Base-by-base conservation (phyloP, 176 grass and related monocot species). In the Triticum urartu region DNA sequence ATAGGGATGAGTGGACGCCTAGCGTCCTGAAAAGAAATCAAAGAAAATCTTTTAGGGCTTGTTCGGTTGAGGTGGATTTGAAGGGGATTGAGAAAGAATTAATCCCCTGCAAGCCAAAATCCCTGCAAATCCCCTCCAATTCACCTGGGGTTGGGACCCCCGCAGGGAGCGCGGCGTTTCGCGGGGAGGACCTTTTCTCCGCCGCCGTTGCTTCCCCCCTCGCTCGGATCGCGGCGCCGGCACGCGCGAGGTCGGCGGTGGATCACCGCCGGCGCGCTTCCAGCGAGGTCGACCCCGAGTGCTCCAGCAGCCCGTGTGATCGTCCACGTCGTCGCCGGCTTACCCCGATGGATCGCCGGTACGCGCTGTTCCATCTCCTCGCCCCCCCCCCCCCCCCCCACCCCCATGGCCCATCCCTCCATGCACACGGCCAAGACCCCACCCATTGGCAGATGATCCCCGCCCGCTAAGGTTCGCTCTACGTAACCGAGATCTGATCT, bases 391-490 rank as follows among this genome's bases (percentile, higher is more conserved):
- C 20, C 38, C 61, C 6, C 35, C 20, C 38, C 61, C 6, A 6
- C 3, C 32, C 67, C 18, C 65, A n/a, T 75, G 72, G 13, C 7
- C 42, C 24, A 75, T 50, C 13, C 42, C 22, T 22, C 40, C 13
- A 74, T 83, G 48, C 45, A 48, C 34, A 33, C 38, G 10, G 3
- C 7, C 35, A 0, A 66, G 13, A 14, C 2, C 11, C 21, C 28
- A 52, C 40, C 39, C 54, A 22, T 66, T 9, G 4, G 25, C 25
- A 30, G 89, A 83, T 90, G 89, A 83, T 90, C 80, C 86, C 74
- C 18, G 0, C 36, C 26, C 18, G 11, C n/a, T 24, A 33, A 11
- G 50, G 22, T 82, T 43, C 42, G 3, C 9, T 64, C 4, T 1
- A 3, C 62, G 45, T 38, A 5, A 3, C 26, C 0, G 35, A 2